These are phyloP conservation scores for Pyrenophora seminiperda DNA, from an alignment of 2,329 filamentous ascomycete genomes.

Conservation along the genomic window DNA sequence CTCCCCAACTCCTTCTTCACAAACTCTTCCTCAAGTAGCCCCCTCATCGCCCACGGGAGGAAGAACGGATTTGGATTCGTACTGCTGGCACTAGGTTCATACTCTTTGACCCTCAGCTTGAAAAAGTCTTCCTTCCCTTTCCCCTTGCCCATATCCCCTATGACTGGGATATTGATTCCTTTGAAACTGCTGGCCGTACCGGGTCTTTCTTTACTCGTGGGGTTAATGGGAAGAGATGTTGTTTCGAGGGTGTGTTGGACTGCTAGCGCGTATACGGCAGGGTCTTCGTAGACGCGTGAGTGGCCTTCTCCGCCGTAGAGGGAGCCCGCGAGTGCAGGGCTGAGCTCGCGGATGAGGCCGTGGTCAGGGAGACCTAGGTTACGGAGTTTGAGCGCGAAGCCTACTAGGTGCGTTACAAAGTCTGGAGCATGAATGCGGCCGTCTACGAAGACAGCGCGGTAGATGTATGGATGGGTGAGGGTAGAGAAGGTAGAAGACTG, in stretches of 20 bases:
- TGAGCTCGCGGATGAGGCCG: constrained; percentile 88
- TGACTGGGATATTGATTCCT: constrained; percentile 41
- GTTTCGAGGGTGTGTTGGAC: constrained; percentile 56
- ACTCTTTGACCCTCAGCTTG: constrained; percentile 41
- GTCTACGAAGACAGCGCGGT: constrained; percentile 94
- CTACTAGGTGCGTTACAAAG: constrained; percentile 90
- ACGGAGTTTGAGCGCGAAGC: constrained; percentile 89
- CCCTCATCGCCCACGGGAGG: constrained; percentile 93
- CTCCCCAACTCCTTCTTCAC: constrained; percentile 78
- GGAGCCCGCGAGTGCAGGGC: constrained; percentile 83
- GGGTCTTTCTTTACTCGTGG: constrained; percentile 25
- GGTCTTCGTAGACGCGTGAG: constrained; percentile 89
- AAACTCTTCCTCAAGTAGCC: constrained; percentile 86
- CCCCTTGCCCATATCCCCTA: constrained; percentile 32
- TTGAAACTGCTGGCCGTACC: constrained; percentile 31
- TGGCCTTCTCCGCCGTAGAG: constrained; percentile 93
- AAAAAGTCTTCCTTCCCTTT: constrained; percentile 25
- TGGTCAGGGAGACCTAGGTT: constrained; percentile 94
- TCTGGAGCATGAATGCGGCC: constrained; percentile 89
- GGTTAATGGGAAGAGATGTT: constrained; percentile 42
- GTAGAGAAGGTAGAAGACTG: constrained; percentile 84
- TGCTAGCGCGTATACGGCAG: constrained; percentile 74
- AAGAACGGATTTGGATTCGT: constrained; percentile 78
- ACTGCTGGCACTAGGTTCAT: constrained; percentile 32
- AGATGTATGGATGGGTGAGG: constrained; percentile 88